Base-by-base conservation (phyloP, 2,329 filamentous ascomycete species). In the Keithomyces neogunnii region DNA sequence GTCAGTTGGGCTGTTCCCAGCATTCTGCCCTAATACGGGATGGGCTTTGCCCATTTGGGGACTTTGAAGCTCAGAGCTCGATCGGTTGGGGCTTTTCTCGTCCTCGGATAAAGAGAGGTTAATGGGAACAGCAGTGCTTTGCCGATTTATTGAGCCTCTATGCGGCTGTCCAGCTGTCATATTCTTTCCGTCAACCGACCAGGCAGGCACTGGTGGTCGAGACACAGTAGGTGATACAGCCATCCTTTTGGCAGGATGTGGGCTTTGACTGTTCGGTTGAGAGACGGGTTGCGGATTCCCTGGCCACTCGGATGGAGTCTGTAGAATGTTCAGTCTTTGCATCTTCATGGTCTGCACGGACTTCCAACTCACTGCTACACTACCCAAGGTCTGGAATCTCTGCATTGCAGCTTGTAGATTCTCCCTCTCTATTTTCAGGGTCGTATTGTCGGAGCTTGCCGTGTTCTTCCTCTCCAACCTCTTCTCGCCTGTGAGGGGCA, bases 1-100 rank as follows among this genome's bases (percentile, higher is more conserved):
- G 60, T 95, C 89, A 57, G 84, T 70, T 35, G 87, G 77, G 63
- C 85, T 84, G 63, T 80, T 77, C 58, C 75, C 76, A 45, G 62
- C 58, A 49, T 68, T 67, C 28, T 69, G 67, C 4, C 63, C 68
- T 2, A 63, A 61, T 8, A 62, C 59, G 5, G 64, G 56, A 53
- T 65, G 56, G 52, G 66, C 57, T 57, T 73, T 76, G n/a, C 66
- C 56, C n/a, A 71, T 67, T 45, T 70, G 70, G 2, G 78, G 78
- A 55, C 78, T 81, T 30, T 74, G 71, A 40, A 75, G 61, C 52
- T 80, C 76, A 2, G 76, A 70, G 48, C 66, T 71, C 5, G 73
- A 73, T 36, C 73, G 72, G 55, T 76, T 78, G 26, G 77, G 77
- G 48, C 78, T 82, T 55, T 73, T 73, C 60, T 83, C 80, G 55